Evolutionary conservation across 176 grass and related monocot genomes (phyloP).

Genomic region (Oryza officinalis): DNA sequence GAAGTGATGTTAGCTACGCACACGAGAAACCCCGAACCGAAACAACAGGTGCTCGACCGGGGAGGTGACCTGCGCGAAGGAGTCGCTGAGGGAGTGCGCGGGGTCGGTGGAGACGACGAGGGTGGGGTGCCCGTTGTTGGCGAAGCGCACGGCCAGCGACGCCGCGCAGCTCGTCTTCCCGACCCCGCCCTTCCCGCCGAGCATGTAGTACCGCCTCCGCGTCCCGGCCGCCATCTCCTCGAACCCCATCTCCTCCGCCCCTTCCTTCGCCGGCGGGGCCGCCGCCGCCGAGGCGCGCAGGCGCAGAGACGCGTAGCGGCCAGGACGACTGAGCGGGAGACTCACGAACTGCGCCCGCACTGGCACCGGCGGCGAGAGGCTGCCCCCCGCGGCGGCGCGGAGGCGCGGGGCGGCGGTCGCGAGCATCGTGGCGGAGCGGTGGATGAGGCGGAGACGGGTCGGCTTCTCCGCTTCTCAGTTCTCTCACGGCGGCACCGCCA

Average conservation of each 20-base stretch:
- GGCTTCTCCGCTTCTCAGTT: neutral
- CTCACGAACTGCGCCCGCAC: neutral
- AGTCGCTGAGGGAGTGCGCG: conserved; percentile 89
- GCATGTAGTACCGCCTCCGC: conserved; percentile 75
- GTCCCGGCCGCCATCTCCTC: conserved; percentile 70
- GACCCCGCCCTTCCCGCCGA: conserved; percentile 86
- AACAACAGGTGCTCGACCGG: neutral
- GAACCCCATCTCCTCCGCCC: conserved; percentile 52
- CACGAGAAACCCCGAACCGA: neutral
- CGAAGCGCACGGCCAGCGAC: conserved; percentile 85
- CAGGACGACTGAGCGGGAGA: neutral
- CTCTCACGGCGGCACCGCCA: neutral
- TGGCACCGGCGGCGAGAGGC: conserved; percentile 26
- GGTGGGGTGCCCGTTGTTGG: conserved; percentile 84
- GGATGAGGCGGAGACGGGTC: conserved; percentile 21
- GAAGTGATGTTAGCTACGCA: conserved; percentile 1
- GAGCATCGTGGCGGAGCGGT: conserved; percentile 38
- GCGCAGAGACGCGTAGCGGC: conserved; percentile 20
- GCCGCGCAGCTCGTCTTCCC: conserved; percentile 93
- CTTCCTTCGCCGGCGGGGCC: conserved; percentile 44
- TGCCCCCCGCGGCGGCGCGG: conserved; percentile 27
- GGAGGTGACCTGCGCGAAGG: conserved; percentile 59
- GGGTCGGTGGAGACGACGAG: conserved; percentile 89
- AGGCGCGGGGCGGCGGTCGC: conserved; percentile 33
- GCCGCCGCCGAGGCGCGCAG: conserved; percentile 3